Percentiles rank a stretch among this genome's conserved stretches.
Evolutionary conservation across 2,329 filamentous ascomycete genomes (phyloP).

Genomic region (Juglanconis oblonga): DNA sequence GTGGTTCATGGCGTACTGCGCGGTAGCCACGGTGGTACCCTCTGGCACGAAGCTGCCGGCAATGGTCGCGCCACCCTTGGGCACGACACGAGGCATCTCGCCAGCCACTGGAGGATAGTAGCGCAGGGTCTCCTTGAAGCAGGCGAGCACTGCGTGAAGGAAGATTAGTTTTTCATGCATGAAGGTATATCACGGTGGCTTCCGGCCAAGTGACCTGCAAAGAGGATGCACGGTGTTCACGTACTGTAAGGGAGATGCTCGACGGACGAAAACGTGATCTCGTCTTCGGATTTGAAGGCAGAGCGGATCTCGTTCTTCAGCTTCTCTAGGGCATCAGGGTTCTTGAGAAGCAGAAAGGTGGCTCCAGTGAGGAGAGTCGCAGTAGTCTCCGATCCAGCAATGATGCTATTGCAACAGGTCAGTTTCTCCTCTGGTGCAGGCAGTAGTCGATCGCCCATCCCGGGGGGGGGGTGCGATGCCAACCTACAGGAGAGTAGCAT

Average conservation of each 20-base stretch:
- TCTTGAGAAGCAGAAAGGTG: conserved; percentile 27
- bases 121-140: conserved; percentile 33
- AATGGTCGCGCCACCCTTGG: conserved; percentile 31
- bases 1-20: conserved; percentile 44
- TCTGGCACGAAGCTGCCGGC: conserved; percentile 30
- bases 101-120: conserved; percentile 31
- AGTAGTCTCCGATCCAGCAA: conserved; percentile 34
- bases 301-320: conserved; percentile 37
- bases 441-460: neutral
- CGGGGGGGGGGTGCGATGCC: no score
- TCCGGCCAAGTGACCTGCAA: neutral
- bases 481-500: conserved; percentile 6
- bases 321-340: conserved; percentile 28
- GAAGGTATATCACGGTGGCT: no score
- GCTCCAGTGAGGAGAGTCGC: conserved; percentile 29
- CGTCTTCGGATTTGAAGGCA: conserved; percentile 30
- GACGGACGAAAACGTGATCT: conserved; percentile 33
- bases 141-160: conserved; percentile 25
- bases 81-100: conserved; percentile 28
- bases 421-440: neutral
- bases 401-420: conserved; percentile 15
- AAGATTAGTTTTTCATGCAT: neutral
- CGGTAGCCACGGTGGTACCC: conserved; percentile 37
- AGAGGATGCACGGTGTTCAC: conserved; percentile 34
- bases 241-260: conserved; percentile 34